These are phyloP conservation scores for Cryptosporidium sp. DNA, from an alignment of 169 alveolate species.

Conservation along the genomic window DNA sequence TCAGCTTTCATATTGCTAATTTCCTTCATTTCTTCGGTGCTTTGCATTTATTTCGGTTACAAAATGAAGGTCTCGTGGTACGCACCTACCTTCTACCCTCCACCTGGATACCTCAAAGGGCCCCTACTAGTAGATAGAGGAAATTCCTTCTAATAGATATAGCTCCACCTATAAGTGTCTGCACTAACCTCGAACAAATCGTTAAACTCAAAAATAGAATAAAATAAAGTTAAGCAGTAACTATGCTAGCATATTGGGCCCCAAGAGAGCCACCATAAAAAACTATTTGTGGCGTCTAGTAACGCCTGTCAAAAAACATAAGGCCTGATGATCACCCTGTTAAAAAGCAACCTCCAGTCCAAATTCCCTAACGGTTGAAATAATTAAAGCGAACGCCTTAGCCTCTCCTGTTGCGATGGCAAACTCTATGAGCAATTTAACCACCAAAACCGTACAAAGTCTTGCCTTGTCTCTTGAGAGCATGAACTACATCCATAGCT, in stretches of 20 bases:
- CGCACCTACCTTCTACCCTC: slow-evolving; percentile 68
- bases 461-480: slow-evolving; percentile 99
- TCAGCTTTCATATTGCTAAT: neutral
- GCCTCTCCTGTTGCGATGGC: slow-evolving; percentile 56
- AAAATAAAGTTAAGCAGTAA: neutral
- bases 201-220: neutral
- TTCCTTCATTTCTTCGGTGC: neutral
- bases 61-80: slow-evolving; percentile 55
- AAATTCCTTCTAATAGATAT: slow-evolving; percentile 41
- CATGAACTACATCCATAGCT: slow-evolving; percentile 98
- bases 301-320: slow-evolving; percentile 69
- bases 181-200: neutral
- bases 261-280: neutral
- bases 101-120: slow-evolving; percentile 60
- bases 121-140: slow-evolving; percentile 71
- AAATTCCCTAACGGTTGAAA: slow-evolving; percentile 28
- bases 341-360: slow-evolving; percentile 67
- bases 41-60: slow-evolving; percentile 37
- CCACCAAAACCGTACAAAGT: slow-evolving; percentile 99
- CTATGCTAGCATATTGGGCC: neutral
- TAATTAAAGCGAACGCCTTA: slow-evolving; percentile 14
- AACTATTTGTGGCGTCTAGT: slow-evolving; percentile 75
- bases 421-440: slow-evolving; percentile 78
- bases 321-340: slow-evolving; percentile 71
- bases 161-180: too few species aligned